Evolutionary conservation across 2,329 filamentous ascomycete genomes (phyloP), one percentile per base, ranked within the genome.

Genomic region (Cladophialophora carrionii): DNA sequence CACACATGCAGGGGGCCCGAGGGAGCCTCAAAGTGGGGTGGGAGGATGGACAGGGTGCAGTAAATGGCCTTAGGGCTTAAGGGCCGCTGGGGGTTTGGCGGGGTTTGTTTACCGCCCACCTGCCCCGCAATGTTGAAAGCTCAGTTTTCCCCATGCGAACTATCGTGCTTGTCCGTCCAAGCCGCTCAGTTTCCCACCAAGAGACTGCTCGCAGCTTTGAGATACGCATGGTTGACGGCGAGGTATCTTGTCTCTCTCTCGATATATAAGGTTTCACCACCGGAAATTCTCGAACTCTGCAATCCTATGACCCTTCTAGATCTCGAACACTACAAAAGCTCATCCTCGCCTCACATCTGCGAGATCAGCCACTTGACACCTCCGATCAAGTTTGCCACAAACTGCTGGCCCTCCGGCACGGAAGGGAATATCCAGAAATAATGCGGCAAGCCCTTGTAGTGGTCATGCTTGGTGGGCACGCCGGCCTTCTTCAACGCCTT

Each of bases 401-500:
- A 70, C 55, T 68, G 62, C 43, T 68, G 63, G 12, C 64, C 63
- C 48, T 70, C 70, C 12, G 68, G 69, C 26, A 72, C 48, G n/a
- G 64, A 63, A 32, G 68, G 68, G 57, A 71, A 68, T 32, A 71
- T 70, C 69, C 69, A 71, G 64, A 72, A 72, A 52, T 68, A 71
- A 58, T 72, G 68, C 10, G 67, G 69, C 51, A 71, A 17, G 2
- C 65, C 70, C 32, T 69, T 67, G 57, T 70, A 71, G 52, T 65
- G 61, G 31, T 71, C 67, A 57, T 67, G 69, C 58, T 71, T 71
- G 17, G 69, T 70, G 4, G 62, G 61, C 1, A 72, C 69, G 22
- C 70, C 69, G 32, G 69, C 70, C 54, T 70, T 66, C 51, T 72
- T 68, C 63, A 72, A 53, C 7, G 67, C 63, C 8, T 63, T 66